A percentile compares a stretch with the other conserved stretches of the same genome.
phyloP scores from a whole-genome alignment of 179 eudicot species.

The Drosera spatulata region DNA sequence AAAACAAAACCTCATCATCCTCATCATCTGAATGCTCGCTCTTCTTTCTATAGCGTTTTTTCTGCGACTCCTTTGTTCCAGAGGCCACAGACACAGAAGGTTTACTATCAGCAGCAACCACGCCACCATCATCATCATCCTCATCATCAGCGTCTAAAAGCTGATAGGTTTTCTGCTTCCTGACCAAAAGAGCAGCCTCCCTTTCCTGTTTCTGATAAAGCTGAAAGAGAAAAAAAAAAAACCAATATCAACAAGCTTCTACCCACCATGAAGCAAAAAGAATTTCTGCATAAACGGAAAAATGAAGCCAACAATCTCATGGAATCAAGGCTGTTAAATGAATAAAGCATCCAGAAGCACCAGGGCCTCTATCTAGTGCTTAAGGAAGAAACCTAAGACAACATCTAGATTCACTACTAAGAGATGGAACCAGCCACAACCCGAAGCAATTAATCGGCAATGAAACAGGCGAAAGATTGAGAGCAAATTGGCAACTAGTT shows the following conservation, averaged over 20 bases:
- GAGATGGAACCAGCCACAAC: too few species aligned
- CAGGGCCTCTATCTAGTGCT: too few species aligned
- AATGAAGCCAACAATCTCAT: not conserved
- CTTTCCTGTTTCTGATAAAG: conserved; percentile 68
- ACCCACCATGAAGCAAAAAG: not conserved
- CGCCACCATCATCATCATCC: conserved; percentile 26
- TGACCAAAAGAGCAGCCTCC: conserved; percentile 70
- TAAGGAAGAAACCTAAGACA: too few species aligned
- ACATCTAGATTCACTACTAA: too few species aligned
- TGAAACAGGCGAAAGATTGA: too few species aligned
- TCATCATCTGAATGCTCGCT: conserved; percentile 47
- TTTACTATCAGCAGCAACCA: conserved; percentile 14
- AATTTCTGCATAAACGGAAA: not conserved
- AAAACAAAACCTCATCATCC: conserved; percentile 67
- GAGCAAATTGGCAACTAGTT: too few species aligned
- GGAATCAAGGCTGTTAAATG: not conserved
- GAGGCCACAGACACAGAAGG: conserved; percentile 19
- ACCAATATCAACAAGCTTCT: conserved; percentile 2
- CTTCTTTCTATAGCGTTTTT: conserved; percentile 76
- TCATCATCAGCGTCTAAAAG: conserved; percentile 84
- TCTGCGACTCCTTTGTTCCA: conserved; percentile 32
- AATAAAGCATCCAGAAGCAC: not conserved
- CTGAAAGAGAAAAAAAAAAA: conserved; percentile 8
- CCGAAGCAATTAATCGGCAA: too few species aligned
- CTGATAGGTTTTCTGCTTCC: conserved; percentile 73